Base-by-base conservation (phyloP, 1,284 basidiomycete genomes). In the Uromyces viciae-fabae region DNA sequence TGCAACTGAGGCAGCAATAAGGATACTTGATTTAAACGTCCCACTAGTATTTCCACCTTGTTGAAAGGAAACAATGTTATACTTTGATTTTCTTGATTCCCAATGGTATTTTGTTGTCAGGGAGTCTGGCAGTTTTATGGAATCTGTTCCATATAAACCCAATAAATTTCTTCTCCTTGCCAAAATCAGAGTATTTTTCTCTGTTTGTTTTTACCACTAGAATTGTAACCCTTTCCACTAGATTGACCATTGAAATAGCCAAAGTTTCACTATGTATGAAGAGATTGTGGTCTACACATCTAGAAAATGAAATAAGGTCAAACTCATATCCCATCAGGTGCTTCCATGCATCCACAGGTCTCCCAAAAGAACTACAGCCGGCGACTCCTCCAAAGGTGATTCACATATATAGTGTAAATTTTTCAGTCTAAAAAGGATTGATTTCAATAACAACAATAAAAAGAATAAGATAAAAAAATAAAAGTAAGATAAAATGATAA, bases 131-230 rank as follows among this genome's bases (percentile, higher is more conserved):
- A 5, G 49, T 73, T 4, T 19, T 22, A 1, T 43, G 19, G 8
- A 19, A 22, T 15, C 68, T 28, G 19, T 71, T 56, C 71, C 71
- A 73, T 3, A 73, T 19, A 22, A 73, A 73, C 1, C 71, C 71
- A 8, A 73, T 38, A 25, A 38, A 73, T 56, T 73, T 73, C 15
- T 73, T 43, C 56, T 56, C 49, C 8, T 54, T 19, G 2, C 8
- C 36, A 14, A 52, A 73, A 28, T 73, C 31, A 11, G 49, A 17
- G 17, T 15, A 73, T 31, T 73, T 73, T 33, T 33, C 31, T 2
- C 19, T 36, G 54, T 56, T 73, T 1, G 43, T 54, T 5, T 15
- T 4, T 2, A 73, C 71, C 3, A 43, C 71, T 15, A 73, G 14
- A 5, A 33, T 14, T 33, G 11, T 19, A 8, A 36, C 38, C 3